Percentiles rank a stretch among this genome's conserved stretches.
phyloP scores from a whole-genome alignment of 2,329 filamentous ascomycete genomes.

The Dactylella cylindrospora region DNA sequence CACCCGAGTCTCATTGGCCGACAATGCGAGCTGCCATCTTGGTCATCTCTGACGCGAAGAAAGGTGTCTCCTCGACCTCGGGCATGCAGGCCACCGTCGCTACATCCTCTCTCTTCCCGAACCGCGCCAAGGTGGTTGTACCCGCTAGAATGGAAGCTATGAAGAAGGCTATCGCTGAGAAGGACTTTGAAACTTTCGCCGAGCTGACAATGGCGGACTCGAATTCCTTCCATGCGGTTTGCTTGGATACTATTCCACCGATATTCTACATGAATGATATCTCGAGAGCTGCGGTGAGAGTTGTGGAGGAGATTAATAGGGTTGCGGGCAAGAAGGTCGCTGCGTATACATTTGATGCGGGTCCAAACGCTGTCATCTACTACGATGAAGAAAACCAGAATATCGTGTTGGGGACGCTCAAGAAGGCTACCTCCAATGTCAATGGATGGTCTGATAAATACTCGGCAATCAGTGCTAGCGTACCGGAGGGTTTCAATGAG shows the following conservation, averaged over 20 bases:
- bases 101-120: conserved; percentile 82
- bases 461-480: conserved; percentile 58
- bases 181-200: conserved; percentile 83
- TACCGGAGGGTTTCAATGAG: conserved; percentile 64
- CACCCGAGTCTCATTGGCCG: conserved; percentile 87
- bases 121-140: conserved; percentile 73
- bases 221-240: conserved; percentile 95
- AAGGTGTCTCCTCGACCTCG: conserved; percentile 86
- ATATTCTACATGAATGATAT: conserved; percentile 99
- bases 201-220: conserved; percentile 94
- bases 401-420: conserved; percentile 75
- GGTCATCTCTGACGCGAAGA: conserved; percentile 90
- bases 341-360: conserved; percentile 96
- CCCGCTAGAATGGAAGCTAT: conserved; percentile 80
- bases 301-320: conserved; percentile 85
- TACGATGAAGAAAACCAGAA: conserved; percentile 76
- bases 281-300: conserved; percentile 78
- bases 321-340: conserved; percentile 76
- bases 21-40: conserved; percentile 90
- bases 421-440: conserved; percentile 63
- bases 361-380: conserved; percentile 95
- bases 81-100: conserved; percentile 97
- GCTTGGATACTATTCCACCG: conserved; percentile 90
- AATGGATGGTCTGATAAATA: conserved; percentile 70
- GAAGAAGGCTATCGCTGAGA: conserved; percentile 74